Evolutionary conservation across 2,329 filamentous ascomycete species (phyloP).

Genomic region (Rhynchosporium secalis): DNA sequence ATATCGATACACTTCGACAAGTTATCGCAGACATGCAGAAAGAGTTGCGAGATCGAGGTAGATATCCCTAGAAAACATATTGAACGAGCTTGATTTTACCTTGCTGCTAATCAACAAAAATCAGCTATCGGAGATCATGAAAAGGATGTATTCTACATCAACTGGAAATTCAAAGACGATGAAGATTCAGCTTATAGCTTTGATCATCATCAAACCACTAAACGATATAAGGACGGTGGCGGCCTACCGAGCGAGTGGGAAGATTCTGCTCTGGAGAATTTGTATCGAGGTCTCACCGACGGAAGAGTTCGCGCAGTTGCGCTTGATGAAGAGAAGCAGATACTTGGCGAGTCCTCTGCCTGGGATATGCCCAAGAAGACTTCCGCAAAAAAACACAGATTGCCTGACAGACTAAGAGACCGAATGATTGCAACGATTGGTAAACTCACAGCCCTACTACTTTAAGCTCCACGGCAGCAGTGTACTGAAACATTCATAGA

Average conservation of each 20-base stretch:
- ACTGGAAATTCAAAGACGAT: neutral
- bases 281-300: constrained; percentile 8
- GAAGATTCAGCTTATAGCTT: neutral
- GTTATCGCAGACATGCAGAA: constrained; percentile 7
- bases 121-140: neutral
- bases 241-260: constrained; percentile 6
- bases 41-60: constrained; percentile 6
- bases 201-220: neutral
- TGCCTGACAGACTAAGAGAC: constrained; percentile 1
- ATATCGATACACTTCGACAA: neutral
- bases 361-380: neutral
- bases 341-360: neutral
- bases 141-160: neutral
- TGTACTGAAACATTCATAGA: constrained; percentile 6
- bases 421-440: constrained; percentile 6
- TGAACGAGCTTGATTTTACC: neutral
- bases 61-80: neutral
- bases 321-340: neutral
- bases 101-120: neutral
- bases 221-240: neutral
- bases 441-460: neutral
- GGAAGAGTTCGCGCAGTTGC: neutral
- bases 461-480: neutral
- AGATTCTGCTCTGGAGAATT: neutral
- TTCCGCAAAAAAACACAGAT: neutral